phyloP scores from a whole-genome alignment of 306 rosid genomes.

The Cyamopsis tetragonoloba region DNA sequence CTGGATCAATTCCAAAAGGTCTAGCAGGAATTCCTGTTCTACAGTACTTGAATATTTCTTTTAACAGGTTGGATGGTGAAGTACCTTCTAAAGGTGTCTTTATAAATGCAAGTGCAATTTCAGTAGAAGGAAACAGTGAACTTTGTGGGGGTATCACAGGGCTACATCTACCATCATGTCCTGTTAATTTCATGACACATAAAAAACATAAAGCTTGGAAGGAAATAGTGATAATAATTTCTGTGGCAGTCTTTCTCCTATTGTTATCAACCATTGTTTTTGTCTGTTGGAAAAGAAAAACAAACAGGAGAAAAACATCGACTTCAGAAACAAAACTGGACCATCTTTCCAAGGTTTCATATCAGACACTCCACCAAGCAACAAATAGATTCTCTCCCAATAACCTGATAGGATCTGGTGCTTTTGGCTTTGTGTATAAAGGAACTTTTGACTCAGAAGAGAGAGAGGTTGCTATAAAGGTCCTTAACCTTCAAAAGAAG shows the following conservation, averaged over 20 bases:
- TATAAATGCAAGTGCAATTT: slow-evolving; percentile 9
- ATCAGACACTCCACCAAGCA: slow-evolving; percentile 18
- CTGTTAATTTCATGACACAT: not conserved
- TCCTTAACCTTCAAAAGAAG: slow-evolving; percentile 21
- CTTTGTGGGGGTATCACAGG: slow-evolving; percentile 24
- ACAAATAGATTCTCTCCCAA: slow-evolving; percentile 28
- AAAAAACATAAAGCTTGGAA: slow-evolving; percentile 14
- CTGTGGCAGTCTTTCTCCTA: not conserved
- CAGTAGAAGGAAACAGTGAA: slow-evolving; percentile 4
- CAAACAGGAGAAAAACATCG: not conserved
- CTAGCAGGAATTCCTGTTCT: not conserved
- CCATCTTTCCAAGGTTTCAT: slow-evolving; percentile 13
- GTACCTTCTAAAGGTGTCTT: slow-evolving; percentile 23
- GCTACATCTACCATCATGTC: slow-evolving; percentile 25
- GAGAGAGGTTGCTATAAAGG: slow-evolving; percentile 14
- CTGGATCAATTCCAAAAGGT: slow-evolving; percentile 21
- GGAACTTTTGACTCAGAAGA: not conserved
- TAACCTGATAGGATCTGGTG: slow-evolving; percentile 30
- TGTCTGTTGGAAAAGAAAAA: not conserved
- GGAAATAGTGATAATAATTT: slow-evolving; percentile 3
- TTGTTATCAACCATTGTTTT: not conserved
- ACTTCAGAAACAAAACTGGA: not conserved
- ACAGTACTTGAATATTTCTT: slow-evolving; percentile 17
- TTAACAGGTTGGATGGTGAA: slow-evolving; percentile 15
- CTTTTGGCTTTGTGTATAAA: slow-evolving; percentile 25